Conservation (phyloP, 768 basidiomycete genomes). For the Naganishia kalamii region DNA sequence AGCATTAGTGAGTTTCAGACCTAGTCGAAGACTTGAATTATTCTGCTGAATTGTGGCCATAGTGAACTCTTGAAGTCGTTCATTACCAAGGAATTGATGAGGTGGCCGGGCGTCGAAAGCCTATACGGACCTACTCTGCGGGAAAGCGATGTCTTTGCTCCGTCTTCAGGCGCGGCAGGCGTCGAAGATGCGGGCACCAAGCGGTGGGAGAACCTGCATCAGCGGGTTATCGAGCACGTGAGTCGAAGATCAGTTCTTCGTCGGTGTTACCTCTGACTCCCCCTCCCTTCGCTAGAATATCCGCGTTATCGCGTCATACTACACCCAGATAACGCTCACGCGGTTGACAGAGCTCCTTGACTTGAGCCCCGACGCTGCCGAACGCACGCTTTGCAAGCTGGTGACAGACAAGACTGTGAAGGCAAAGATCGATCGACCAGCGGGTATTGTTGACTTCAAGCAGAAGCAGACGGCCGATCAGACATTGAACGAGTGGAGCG, state of each 20-base stretch:
- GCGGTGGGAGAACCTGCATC: slow-evolving; percentile 91
- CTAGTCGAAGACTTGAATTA: no score
- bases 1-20: slow-evolving; percentile 61
- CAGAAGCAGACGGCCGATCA: slow-evolving; percentile 77
- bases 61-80: slow-evolving; percentile 94
- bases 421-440: slow-evolving; percentile 87
- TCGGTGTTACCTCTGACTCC: no score
- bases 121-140: slow-evolving; percentile 80
- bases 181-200: slow-evolving; percentile 51
- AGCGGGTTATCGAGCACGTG: slow-evolving; percentile 93
- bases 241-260: no score
- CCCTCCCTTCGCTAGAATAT: slow-evolving; percentile 65
- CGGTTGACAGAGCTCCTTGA: slow-evolving; percentile 83
- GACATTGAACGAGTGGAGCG: slow-evolving; percentile 97
- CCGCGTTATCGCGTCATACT: slow-evolving; percentile 88
- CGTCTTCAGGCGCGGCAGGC: slow-evolving; percentile 45
- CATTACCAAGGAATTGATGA: slow-evolving; percentile 83
- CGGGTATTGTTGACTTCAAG: slow-evolving; percentile 81
- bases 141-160: slow-evolving; percentile 71
- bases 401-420: slow-evolving; percentile 88
- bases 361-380: slow-evolving; percentile 71
- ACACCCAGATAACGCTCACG: slow-evolving; percentile 78
- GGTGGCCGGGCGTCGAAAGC: slow-evolving; percentile 88
- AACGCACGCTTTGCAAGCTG: slow-evolving; percentile 77
- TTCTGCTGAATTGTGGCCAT: slow-evolving; percentile 18